Percentiles rank a stretch among this genome's conserved stretches.
phyloP scores from a whole-genome alignment of 169 alveolate genomes.

The Eimeria falciformis region DNA sequence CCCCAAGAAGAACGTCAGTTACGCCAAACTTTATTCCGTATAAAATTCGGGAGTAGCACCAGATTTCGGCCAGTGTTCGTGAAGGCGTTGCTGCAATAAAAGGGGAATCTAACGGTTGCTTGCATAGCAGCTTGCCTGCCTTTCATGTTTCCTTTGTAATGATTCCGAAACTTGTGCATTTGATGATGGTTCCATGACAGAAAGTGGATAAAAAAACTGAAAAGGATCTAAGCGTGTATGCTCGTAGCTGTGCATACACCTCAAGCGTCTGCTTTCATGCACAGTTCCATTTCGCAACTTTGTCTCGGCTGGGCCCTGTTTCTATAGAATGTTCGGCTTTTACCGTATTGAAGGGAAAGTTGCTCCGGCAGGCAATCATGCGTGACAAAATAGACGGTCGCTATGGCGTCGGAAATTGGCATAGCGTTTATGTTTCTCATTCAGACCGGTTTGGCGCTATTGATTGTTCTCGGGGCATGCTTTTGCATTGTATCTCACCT shows the following conservation, averaged over 20 bases:
- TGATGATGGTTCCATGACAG: too few relatives aligned
- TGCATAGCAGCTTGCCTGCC: too few relatives aligned
- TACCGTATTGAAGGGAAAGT: background rate
- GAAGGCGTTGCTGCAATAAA: too few relatives aligned
- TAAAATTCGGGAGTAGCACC: too few relatives aligned
- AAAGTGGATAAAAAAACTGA: too few relatives aligned
- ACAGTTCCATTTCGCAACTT: background rate
- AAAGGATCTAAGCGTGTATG: too few relatives aligned
- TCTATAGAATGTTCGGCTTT: background rate
- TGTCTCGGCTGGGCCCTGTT: background rate
- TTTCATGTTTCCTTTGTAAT: too few relatives aligned
- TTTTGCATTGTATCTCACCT: constrained; percentile 20
- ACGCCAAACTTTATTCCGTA: too few relatives aligned
- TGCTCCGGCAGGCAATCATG: background rate
- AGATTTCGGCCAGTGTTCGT: too few relatives aligned
- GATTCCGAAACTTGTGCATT: too few relatives aligned
- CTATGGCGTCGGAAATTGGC: constrained; percentile 43
- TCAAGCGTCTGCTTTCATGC: background rate
- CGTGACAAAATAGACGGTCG: background rate
- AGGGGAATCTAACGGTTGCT: too few relatives aligned
- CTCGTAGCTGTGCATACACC: constrained; percentile 46
- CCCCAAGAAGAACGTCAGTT: too few relatives aligned
- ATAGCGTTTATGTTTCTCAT: constrained; percentile 47
- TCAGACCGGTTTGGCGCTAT: constrained; percentile 25
- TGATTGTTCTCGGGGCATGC: constrained; percentile 43